Base-by-base conservation (phyloP, 768 basidiomycete genomes). In the Trametes coccinea region DNA sequence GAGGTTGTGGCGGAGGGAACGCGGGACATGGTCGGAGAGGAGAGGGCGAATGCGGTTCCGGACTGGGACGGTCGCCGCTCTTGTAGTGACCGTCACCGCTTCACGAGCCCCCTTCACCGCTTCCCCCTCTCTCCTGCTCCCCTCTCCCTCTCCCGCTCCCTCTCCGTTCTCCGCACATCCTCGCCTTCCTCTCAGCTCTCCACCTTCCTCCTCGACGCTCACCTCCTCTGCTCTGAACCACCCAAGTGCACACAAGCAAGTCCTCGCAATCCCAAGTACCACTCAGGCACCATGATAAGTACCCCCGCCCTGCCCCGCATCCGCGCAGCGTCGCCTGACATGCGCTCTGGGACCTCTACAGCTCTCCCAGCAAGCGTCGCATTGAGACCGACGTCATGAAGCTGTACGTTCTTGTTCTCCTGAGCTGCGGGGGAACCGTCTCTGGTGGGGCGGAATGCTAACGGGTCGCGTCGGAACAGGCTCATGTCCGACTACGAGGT, bases 311-410 rank as follows among this genome's bases (percentile, higher is more conserved):
- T 40, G 6, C 34, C 37, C 56, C 51, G 16, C 51, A n/a, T 44
- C 17, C 22, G 10, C 4, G 39, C n/a, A 17, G 22, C 56, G 50
- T 37, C 37, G 49, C 47, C 73, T 80, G 60, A 80, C 73, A 66
- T 39, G 62, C 53, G 43, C 61, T 53, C 37, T 61, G 63, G 59
- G 51, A 65, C 66, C 22, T 60, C 51, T 76, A 91, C 92, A 86
- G 89, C 71, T 87, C 88, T 70, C 89, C 92, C 64, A 80, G 79
- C 75, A 97, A 92, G 77, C 90, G 96, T 62, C 89, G 96, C 62
- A 95, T 97, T 75, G 96, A 98, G 76, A 98, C 95, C 51, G 97
- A 99, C 81, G 96, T 99, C 55, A 97, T 98, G 96, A 98, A 98
- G 80, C 80, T 99, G 96, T 96, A 73, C 72, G 85, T 76, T 4